Percentiles rank a stretch among this genome's conserved stretches.
phyloP scores from a whole-genome alignment of 345 rosid genomes.

The Corchorus olitorius region DNA sequence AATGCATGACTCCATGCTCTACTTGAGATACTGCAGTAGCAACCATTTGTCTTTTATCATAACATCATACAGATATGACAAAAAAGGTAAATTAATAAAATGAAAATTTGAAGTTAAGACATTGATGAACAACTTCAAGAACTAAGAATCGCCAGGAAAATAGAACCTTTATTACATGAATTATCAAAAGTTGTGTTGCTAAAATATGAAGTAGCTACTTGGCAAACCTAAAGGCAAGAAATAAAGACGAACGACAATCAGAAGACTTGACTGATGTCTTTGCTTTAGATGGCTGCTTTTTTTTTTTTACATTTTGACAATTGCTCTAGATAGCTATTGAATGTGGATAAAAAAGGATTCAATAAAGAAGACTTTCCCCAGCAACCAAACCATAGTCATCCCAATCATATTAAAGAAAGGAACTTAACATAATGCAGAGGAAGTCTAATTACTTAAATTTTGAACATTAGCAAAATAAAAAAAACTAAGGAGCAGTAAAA shows the following conservation, averaged over 20 bases:
- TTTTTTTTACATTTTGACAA: no score
- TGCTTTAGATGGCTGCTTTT: not conserved
- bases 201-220: not conserved
- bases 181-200: not conserved
- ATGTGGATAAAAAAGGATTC: not conserved
- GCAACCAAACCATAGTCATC: not conserved
- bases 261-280: not conserved
- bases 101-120: not conserved
- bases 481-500: not conserved
- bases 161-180: not conserved
- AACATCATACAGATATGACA: not conserved
- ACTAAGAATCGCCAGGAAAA: not conserved
- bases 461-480: not conserved
- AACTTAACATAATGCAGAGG: not conserved
- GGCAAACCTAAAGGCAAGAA: conserved; percentile 6
- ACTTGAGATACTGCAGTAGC: conserved; percentile 86
- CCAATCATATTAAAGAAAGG: conserved; percentile 1
- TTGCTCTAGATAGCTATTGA: not conserved
- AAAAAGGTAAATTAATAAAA: conserved; percentile 8
- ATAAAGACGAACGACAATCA: not conserved
- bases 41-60: conserved; percentile 11
- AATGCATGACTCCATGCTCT: conserved; percentile 72
- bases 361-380: not conserved
- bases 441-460: conserved; percentile 6
- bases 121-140: conserved; percentile 4